Conservation (phyloP, 1,284 basidiomycete genomes). For the Mycosarcoma mackinlayi region DNA sequence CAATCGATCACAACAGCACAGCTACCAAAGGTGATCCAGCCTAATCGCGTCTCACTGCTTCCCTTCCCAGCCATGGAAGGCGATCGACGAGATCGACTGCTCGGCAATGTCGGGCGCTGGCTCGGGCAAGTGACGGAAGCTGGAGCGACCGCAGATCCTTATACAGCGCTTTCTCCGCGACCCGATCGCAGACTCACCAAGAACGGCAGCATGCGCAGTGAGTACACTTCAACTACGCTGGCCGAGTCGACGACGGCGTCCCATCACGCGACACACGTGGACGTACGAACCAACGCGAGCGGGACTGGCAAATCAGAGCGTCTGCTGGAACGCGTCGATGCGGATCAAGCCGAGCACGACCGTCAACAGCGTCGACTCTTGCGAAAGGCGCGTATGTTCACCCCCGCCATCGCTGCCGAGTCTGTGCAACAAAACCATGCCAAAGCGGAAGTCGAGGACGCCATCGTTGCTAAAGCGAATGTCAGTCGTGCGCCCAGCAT, state of each 20-base stretch:
- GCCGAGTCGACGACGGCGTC: constrained; percentile 23
- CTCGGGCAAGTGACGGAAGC: constrained; percentile 31
- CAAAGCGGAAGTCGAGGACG: background rate
- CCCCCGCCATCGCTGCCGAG: constrained; percentile 1
- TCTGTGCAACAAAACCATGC: background rate
- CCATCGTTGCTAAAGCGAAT: background rate
- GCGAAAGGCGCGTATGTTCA: constrained; percentile 27
- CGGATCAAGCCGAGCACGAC: constrained; percentile 28
- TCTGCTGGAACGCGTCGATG: constrained; percentile 23
- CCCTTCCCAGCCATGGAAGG: constrained; percentile 28
- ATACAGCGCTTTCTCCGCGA: constrained; percentile 32
- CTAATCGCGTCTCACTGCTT: constrained; percentile 22
- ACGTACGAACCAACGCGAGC: constrained; percentile 2
- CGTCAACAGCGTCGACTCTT: constrained; percentile 32
- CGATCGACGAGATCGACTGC: constrained; percentile 19
- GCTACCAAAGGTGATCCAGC: constrained; percentile 30
- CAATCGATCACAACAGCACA: constrained; percentile 1
- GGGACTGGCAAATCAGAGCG: constrained; percentile 21
- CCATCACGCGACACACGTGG: constrained; percentile 21
- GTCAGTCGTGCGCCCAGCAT: constrained; percentile 57
- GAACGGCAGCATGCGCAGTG: constrained; percentile 41
- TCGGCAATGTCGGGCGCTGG: constrained; percentile 40
- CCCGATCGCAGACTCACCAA: constrained; percentile 35
- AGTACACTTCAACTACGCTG: constrained; percentile 33
- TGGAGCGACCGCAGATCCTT: constrained; percentile 31